Percentiles rank a stretch among this genome's conserved stretches.
These are phyloP conservation scores for Endocladia muricata DNA, from an alignment of 31 red algal species.

Conservation along the genomic window DNA sequence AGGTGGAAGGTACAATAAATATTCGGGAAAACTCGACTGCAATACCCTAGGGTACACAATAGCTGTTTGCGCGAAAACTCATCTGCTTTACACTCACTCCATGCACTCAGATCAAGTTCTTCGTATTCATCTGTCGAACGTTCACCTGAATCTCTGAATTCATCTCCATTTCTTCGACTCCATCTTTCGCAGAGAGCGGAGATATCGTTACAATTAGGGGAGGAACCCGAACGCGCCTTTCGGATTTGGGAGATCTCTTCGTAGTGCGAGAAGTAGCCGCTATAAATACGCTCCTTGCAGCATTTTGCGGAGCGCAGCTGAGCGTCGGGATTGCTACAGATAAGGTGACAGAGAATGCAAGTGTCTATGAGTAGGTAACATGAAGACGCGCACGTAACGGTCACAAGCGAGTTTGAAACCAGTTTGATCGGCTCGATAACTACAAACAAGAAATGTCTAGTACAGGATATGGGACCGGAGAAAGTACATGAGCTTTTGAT, in stretches of 20 bases:
- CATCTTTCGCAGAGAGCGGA: neutral
- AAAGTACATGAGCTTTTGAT: neutral
- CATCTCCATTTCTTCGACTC: neutral
- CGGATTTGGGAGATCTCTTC: neutral
- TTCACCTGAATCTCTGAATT: neutral
- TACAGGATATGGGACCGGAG: neutral
- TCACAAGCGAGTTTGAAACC: neutral
- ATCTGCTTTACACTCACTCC: too few species aligned
- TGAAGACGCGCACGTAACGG: neutral
- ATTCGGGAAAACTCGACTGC: too few species aligned
- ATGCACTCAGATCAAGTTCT: too few species aligned
- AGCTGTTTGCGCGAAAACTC: too few species aligned
- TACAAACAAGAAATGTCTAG: neutral
- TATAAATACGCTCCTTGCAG: neutral
- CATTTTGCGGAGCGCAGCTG: neutral
- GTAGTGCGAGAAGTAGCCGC: neutral
- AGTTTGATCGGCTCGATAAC: neutral
- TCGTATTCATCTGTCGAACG: too few species aligned
- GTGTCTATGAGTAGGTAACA: neutral
- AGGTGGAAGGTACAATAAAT: too few species aligned
- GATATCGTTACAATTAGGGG: neutral
- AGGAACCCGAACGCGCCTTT: neutral
- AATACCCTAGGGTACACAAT: too few species aligned
- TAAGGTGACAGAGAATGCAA: neutral
- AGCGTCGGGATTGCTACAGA: neutral